phyloP scores from a whole-genome alignment of 2,329 filamentous ascomycete species.

The Penicillium sp. region DNA sequence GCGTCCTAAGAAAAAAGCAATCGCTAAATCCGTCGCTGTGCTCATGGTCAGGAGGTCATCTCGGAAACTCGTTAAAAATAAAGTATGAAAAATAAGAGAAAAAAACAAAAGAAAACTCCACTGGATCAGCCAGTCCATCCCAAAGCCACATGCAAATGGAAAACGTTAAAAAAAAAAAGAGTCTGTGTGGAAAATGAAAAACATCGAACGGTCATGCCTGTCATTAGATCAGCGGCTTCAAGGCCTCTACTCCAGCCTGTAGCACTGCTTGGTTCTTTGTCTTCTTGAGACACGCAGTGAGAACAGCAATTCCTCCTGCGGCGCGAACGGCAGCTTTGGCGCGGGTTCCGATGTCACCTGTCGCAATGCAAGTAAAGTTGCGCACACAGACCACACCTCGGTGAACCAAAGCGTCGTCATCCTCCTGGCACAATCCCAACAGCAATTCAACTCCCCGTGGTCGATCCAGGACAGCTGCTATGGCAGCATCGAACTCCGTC shows the following conservation, averaged over 20 bases:
- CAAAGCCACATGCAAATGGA: constrained; percentile 14
- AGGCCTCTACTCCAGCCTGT: constrained; percentile 66
- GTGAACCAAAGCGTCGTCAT: constrained; percentile 54
- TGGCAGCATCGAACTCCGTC: constrained; percentile 73
- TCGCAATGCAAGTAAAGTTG: constrained; percentile 66
- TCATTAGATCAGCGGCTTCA: constrained; percentile 64
- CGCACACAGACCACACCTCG: constrained; percentile 73
- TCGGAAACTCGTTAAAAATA: constrained; percentile 7
- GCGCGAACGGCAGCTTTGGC: constrained; percentile 62
- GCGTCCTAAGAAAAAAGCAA: constrained; percentile 6
- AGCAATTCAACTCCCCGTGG: constrained; percentile 73
- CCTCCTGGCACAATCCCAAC: constrained; percentile 75
- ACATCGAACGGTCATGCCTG: background rate
- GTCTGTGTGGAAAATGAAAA: constrained; percentile 4
- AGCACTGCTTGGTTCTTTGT: constrained; percentile 69
- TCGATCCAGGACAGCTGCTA: constrained; percentile 67
- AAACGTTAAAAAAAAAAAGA: constrained; percentile 10
- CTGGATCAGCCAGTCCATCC: background rate
- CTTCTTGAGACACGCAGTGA: constrained; percentile 70
- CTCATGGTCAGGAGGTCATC: constrained; percentile 18
- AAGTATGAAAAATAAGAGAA: constrained; percentile 1
- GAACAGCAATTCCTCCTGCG: constrained; percentile 63
- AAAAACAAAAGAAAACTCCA: constrained; percentile 6
- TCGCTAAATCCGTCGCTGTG: constrained; percentile 23
- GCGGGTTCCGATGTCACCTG: constrained; percentile 63